Base-by-base conservation (phyloP, 148 eudicot species). In the Camellia sinensis region DNA sequence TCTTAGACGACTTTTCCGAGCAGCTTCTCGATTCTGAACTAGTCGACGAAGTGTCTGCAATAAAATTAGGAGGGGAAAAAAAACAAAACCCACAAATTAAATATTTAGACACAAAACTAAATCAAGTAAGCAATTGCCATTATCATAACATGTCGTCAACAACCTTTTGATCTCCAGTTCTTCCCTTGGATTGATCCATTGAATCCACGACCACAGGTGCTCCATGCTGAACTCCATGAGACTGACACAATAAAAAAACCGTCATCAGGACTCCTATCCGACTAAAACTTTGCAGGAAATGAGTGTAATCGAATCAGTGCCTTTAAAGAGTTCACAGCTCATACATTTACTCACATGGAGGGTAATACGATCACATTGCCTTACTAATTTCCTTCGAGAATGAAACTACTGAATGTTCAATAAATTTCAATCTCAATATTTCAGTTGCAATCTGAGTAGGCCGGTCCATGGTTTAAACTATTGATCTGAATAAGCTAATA, bases 1-100 rank as follows among this genome's bases (percentile, higher is more conserved):
- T 83, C 99, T 91, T 75, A 94, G 78, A 7, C 99, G 88, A 84
- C 99, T 97, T 86, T 97, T 97, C 46, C 92, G 85, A 40, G 99
- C 99, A 80, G 99, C 99, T 88, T 97, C 99, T 73, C 99, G 93
- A 78, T 97, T 97, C 79, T 97, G 99, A 76, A 93, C 99, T 73
- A 97, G 82, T 83, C 99, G 86, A 53, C 97, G 94, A 40, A 90
- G 86, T 72, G 86, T 69, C 99, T 96, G 84, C 62, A 48, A 71
- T 2, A 67, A 41, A 53, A 48, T 48, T 48, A 3, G 52, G 4
- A 52, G 37, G 37, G 37, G 37, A 29, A 29, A 29, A 29, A 29
- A n/a, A 11, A 71, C 59, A 15, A 12, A 73, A 74, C 17, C 41
- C 65, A 78, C 18, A 13, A 78, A 22, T 53, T 68, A 18, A 52